phyloP scores from a whole-genome alignment of 2,329 filamentous ascomycete species.

The Talaromyces albobiverticillius region DNA sequence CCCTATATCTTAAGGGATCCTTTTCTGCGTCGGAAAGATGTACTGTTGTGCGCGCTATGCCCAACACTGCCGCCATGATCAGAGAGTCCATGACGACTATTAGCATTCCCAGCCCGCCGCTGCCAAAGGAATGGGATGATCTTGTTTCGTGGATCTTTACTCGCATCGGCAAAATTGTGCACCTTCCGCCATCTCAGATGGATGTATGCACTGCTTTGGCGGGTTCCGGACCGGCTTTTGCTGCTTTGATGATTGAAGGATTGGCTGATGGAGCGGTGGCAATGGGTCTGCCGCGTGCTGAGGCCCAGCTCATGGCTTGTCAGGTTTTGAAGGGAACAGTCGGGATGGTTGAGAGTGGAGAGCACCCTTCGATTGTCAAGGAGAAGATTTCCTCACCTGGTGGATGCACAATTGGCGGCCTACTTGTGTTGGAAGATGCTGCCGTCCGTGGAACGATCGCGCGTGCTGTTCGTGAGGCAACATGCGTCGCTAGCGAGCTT shows the following conservation, averaged over 20 bases:
- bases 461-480: slow-evolving; percentile 58
- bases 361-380: slow-evolving; percentile 58
- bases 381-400: slow-evolving; percentile 62
- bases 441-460: slow-evolving; percentile 53
- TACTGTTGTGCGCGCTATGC: slow-evolving; percentile 73
- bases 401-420: slow-evolving; percentile 61
- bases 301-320: slow-evolving; percentile 61
- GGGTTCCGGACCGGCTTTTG: slow-evolving; percentile 61
- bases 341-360: slow-evolving; percentile 55
- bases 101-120: slow-evolving; percentile 52
- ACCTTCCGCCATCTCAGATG: slow-evolving; percentile 53
- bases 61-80: slow-evolving; percentile 77
- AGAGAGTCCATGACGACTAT: slow-evolving; percentile 82
- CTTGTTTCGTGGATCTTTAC: slow-evolving; percentile 59
- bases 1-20: slow-evolving; percentile 58
- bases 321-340: slow-evolving; percentile 62
- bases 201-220: slow-evolving; percentile 58
- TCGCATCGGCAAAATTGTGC: slow-evolving; percentile 46
- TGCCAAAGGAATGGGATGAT: slow-evolving; percentile 39
- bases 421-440: slow-evolving; percentile 60
- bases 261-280: slow-evolving; percentile 62
- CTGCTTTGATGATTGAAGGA: slow-evolving; percentile 58
- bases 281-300: slow-evolving; percentile 58
- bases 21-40: slow-evolving; percentile 27
- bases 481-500: slow-evolving; percentile 56